Evolutionary conservation across 345 rosid species (phyloP).

Genomic region (Lagerstroemia speciosa): DNA sequence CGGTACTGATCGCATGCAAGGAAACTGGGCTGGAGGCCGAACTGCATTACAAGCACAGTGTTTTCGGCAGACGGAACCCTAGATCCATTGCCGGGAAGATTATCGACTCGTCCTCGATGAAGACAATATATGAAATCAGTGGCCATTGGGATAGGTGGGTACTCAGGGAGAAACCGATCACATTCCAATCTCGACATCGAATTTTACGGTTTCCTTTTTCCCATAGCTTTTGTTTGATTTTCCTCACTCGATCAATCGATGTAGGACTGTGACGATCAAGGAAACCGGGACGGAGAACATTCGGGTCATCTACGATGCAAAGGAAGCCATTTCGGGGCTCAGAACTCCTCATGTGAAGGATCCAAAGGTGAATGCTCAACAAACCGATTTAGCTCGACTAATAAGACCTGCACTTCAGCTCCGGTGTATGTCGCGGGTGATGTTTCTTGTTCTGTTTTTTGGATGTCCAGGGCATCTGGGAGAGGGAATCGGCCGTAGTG

Average conservation of each 20-base stretch:
- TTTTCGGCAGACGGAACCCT: slow-evolving; percentile 30
- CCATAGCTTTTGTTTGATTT: background rate
- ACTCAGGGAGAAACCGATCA: background rate
- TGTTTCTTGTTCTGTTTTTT: background rate
- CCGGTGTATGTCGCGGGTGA: background rate
- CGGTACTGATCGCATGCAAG: slow-evolving; percentile 41
- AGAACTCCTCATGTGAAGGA: slow-evolving; percentile 52
- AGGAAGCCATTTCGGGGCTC: slow-evolving; percentile 39
- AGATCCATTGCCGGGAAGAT: slow-evolving; percentile 49
- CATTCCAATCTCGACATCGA: too few relatives aligned
- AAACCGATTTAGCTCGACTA: background rate
- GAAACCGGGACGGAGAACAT: slow-evolving; percentile 37
- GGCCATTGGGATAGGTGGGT: slow-evolving; percentile 79
- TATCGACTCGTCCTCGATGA: slow-evolving; percentile 29
- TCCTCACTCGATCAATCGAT: background rate
- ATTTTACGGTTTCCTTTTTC: too few relatives aligned
- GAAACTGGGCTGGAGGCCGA: slow-evolving; percentile 62
- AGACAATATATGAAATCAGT: slow-evolving; percentile 33
- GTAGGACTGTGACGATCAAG: slow-evolving; percentile 55
- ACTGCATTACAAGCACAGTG: slow-evolving; percentile 30
- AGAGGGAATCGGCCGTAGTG: slow-evolving; percentile 57
- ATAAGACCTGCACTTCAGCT: background rate
- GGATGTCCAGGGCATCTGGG: slow-evolving; percentile 36
- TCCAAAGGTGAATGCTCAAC: slow-evolving; percentile 31
- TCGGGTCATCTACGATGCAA: slow-evolving; percentile 49